These are phyloP conservation scores for Aegle marmelos DNA, from an alignment of 345 rosid species.

Conservation along the genomic window DNA sequence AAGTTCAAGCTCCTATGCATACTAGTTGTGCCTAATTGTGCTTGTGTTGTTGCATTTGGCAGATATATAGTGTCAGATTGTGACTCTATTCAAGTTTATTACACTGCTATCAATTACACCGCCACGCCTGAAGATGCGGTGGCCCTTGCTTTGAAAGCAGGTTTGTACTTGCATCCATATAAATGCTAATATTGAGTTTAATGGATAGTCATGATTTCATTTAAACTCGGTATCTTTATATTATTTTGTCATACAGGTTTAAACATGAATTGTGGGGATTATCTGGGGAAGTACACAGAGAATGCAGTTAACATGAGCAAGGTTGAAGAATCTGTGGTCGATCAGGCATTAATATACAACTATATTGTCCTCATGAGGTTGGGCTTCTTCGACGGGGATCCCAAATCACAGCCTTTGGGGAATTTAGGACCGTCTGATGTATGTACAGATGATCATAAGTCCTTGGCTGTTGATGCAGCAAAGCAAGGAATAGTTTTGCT, in stretches of 20 bases:
- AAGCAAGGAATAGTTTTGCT: constrained; percentile 50
- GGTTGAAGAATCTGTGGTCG: constrained; percentile 39
- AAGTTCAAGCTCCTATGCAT: neutral
- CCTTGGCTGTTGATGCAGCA: constrained; percentile 45
- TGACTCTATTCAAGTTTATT: constrained; percentile 52
- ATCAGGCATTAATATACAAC: constrained; percentile 40
- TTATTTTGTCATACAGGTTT: constrained; percentile 29
- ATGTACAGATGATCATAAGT: constrained; percentile 35
- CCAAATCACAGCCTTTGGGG: constrained; percentile 32
- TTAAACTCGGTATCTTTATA: neutral
- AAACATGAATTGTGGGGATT: constrained; percentile 50
- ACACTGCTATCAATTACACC: constrained; percentile 28
- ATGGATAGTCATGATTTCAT: neutral
- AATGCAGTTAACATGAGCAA: constrained; percentile 34
- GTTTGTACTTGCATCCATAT: neutral
- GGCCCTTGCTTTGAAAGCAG: constrained; percentile 46
- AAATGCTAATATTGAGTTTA: neutral
- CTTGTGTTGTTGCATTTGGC: neutral
- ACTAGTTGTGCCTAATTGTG: neutral
- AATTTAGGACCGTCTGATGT: constrained; percentile 48
- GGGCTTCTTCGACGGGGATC: constrained; percentile 56
- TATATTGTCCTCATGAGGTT: constrained; percentile 46
- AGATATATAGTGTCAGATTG: constrained; percentile 61
- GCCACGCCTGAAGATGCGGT: constrained; percentile 62
- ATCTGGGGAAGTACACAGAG: constrained; percentile 35